Evolutionary conservation across 192 early-diverging fungal genomes (phyloP).

Genomic region (Phlyctochytrium arcticum): DNA sequence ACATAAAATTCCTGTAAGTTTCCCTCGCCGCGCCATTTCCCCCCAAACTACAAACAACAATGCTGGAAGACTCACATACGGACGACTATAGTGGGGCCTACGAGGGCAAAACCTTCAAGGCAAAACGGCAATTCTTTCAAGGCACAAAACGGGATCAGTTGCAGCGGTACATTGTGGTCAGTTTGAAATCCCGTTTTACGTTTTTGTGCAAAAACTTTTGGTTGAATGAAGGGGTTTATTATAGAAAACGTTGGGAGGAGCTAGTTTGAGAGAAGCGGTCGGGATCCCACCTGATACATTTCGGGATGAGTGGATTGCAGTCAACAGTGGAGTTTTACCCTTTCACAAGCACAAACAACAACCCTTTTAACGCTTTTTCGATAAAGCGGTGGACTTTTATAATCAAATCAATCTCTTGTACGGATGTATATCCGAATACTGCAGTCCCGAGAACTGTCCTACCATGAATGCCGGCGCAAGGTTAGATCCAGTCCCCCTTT

Average conservation of each 20-base stretch:
- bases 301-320: conserved; percentile 28
- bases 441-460: conserved; percentile 25
- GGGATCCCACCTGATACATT: conserved; percentile 22
- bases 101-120: conserved; percentile 28
- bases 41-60: not conserved
- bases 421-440: conserved; percentile 32
- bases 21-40: not conserved
- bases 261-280: conserved; percentile 16
- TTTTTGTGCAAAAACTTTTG: not conserved
- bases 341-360: not conserved
- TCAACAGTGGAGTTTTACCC: conserved; percentile 22
- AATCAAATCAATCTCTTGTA: conserved; percentile 37
- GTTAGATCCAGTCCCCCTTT: not conserved
- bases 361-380: not conserved
- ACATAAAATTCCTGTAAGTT: conserved; percentile 16
- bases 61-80: too few relatives aligned
- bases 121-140: conserved; percentile 29
- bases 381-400: conserved; percentile 32
- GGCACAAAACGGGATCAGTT: conserved; percentile 31
- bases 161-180: conserved; percentile 37
- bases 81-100: conserved; percentile 4
- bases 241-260: conserved; percentile 36
- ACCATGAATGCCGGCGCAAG: conserved; percentile 28
- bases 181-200: not conserved
- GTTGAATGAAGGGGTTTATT: not conserved